Percentiles rank a stretch among this genome's conserved stretches.
Evolutionary conservation across 352 stramenopile genomes (phyloP).

Genomic region (Phytopythium boreale): DNA sequence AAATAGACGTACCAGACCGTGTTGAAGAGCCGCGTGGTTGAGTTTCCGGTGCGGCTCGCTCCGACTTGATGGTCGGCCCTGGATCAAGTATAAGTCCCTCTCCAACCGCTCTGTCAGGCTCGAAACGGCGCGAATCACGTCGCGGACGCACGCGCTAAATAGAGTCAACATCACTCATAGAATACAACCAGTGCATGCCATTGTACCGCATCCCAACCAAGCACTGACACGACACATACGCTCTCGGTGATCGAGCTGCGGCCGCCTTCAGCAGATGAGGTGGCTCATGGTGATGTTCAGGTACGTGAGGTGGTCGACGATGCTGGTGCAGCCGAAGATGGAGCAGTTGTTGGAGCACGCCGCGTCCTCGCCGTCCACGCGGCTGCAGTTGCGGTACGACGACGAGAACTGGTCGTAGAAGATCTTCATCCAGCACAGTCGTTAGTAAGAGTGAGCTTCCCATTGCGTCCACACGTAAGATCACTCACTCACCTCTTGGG

Average conservation of each 20-base stretch:
- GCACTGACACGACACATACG: background rate
- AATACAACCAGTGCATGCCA: background rate
- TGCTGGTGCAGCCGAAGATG: conserved; percentile 72
- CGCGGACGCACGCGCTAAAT: background rate
- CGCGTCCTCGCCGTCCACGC: conserved; percentile 57
- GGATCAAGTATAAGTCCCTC: background rate
- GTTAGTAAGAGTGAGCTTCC: background rate
- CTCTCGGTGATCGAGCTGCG: background rate
- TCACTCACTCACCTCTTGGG: conserved; percentile 46
- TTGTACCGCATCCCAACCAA: background rate
- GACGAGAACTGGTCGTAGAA: conserved; percentile 82
- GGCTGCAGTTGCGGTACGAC: conserved; percentile 56
- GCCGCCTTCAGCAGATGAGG: conserved; percentile 57
- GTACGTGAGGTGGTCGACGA: conserved; percentile 85
- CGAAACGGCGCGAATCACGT: background rate
- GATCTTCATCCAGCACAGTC: conserved; percentile 35
- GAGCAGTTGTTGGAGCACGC: conserved; percentile 70
- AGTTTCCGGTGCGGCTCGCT: background rate
- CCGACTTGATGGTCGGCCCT: background rate
- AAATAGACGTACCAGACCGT: conserved; percentile 4
- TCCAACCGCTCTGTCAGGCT: background rate
- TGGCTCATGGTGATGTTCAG: conserved; percentile 89
- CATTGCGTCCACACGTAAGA: no score
- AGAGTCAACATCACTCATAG: background rate
- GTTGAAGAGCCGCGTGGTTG: background rate